Base-by-base conservation (phyloP, 2,329 filamentous ascomycete genomes). In the Fusarium siculi region DNA sequence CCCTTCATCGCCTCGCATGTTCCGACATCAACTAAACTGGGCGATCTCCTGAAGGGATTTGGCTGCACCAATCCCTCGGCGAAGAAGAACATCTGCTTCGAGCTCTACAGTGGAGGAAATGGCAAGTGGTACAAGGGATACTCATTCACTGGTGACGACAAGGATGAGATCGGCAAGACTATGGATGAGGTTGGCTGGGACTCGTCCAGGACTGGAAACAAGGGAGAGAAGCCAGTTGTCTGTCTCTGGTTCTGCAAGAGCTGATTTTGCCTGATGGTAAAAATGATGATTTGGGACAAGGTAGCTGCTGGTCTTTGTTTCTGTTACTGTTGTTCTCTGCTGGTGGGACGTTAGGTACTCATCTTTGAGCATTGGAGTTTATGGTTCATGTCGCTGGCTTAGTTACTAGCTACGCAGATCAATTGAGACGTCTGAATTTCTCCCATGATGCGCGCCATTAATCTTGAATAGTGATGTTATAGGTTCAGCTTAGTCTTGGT, bases 121-220 rank as follows among this genome's bases (percentile, higher is more conserved):
- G 90, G 90, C 1, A 83, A 81, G 36, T 93, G 91, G 89, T 87
- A 88, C 74, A 87, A 86, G 70, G 90, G 89, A 0, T 76, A 88
- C 49, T 84, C 83, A 12, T 85, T 90, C 42, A 75, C 77, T 4
- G 88, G 89, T 2, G 87, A 86, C 18, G 83, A 90, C 40, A 81
- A 84, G 42, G 84, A 84, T 15, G 79, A 83, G 37, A 80, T 89
- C 71, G 82, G 82, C 70, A 85, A 85, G 82, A 85, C 84, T 2
- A 81, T 93, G 66, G 83, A 81, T 66, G 85, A 90, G 2, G 75
- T 91, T 15, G 91, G 91, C 0, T 93, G 91, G 90, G 87, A 90
- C 42, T 78, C 79, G 23, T 82, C 82, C 4, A 78, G 89, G 14
- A 86, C 83, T 2, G 89, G 88, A 0, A 78, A 84, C 21, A 77